Percentiles rank a stretch among this genome's conserved stretches.
These are phyloP conservation scores for Pythium angustatum DNA, from an alignment of 352 stramenopile genomes.

Conservation along the genomic window DNA sequence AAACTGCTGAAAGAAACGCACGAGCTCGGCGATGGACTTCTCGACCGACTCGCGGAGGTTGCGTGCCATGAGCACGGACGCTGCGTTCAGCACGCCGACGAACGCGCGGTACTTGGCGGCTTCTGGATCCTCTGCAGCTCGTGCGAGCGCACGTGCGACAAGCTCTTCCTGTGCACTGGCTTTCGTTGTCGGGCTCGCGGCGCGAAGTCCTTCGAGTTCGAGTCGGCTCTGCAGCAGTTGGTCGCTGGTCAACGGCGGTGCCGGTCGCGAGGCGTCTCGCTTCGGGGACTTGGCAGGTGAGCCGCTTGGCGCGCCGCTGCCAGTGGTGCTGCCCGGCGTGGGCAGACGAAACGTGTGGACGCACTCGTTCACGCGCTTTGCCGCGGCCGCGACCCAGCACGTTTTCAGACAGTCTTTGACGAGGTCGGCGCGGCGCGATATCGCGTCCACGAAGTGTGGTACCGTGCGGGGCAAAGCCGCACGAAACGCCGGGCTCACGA, in stretches of 20 bases:
- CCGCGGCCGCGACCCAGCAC: conserved; percentile 76
- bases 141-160: conserved; percentile 4
- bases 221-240: conserved; percentile 50
- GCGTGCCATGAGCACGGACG: conserved; percentile 88
- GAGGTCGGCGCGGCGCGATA: conserved; percentile 74
- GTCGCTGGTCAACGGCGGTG: conserved; percentile 13
- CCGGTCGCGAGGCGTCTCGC: conserved; percentile 6
- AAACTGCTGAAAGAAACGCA: conserved; percentile 78
- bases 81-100: conserved; percentile 75
- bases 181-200: not conserved
- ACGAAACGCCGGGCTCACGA: conserved; percentile 65
- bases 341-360: conserved; percentile 28
- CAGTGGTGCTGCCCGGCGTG: not conserved
- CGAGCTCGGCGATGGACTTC: conserved; percentile 70
- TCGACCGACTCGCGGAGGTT: conserved; percentile 89
- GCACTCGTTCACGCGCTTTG: conserved; percentile 73
- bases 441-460: conserved; percentile 83
- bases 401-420: conserved; percentile 86
- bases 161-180: conserved; percentile 4
- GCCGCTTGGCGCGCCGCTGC: not conserved
- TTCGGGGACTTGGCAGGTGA: conserved; percentile 19
- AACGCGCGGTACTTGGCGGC: conserved; percentile 51
- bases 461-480: conserved; percentile 73
- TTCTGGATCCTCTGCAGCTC: conserved; percentile 38
- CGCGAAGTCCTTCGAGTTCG: conserved; percentile 48